Evolutionary conservation across 2,329 filamentous ascomycete genomes (phyloP), one percentile per base, ranked within the genome.

Genomic region (Penicillium glabrum): DNA sequence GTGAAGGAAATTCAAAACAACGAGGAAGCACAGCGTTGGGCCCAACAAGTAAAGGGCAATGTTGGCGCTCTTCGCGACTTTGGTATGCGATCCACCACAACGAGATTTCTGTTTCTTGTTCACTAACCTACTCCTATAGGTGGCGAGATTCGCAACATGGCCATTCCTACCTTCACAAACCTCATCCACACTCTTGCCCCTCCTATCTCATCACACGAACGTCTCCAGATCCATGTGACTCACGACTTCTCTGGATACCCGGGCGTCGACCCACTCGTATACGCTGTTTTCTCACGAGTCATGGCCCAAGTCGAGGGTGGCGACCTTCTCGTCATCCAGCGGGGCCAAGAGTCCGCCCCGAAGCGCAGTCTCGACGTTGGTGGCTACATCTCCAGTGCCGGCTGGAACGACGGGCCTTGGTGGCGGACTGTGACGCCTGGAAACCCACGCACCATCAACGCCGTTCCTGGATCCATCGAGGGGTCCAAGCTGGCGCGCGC

Each of bases 261-360:
- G 3, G 93, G 91, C 19, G 86, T 99, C 66, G 93, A 98, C 72
- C 92, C 93, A 19, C 84, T 97, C 53, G 91, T 98, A 67, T 91
- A 98, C 77, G 84, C 85, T 56, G 92, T 95, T 61, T 99, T 99
- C 79, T 89, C 89, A 54, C 88, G 92, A 52, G 93, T 99, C 69
- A 99, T 99, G 95, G 86, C 92, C n/a, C 95, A 99, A 78, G 95
- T 99, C 46, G 95, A 99, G 77, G 95, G 95, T 62, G 95, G 95
- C 54, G 95, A 98, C 69, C 82, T 99, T 19, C 83, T 98, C 53
- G 95, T 99, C 54, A 87, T 98, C 59, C 95, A 99, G 77, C 90
- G 93, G 37, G 95, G 95, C 21, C 89, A 91, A 59, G 95, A 98
- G 76, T 90, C 88, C 48, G 85, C 87, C 46, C 86, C 86, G 29